These are phyloP conservation scores for Cystobasidium slooffiae DNA, from an alignment of 1,284 basidiomycete species.

Conservation along the genomic window DNA sequence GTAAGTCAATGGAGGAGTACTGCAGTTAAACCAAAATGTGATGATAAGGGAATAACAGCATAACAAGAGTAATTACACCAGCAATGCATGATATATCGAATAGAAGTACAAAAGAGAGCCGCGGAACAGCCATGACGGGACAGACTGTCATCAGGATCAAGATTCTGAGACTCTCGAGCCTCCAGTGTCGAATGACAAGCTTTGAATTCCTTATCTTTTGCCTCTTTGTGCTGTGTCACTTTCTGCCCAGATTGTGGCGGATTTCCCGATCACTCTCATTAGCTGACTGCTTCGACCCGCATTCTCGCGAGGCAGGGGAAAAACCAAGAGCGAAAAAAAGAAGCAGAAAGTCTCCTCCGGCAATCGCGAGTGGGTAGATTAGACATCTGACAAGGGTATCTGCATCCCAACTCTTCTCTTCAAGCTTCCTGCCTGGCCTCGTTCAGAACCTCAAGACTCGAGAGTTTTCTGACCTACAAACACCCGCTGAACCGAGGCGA, in stretches of 20 bases:
- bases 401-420: too few species aligned
- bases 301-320: not conserved
- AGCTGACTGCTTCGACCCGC: not conserved
- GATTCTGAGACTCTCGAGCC: not conserved
- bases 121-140: not conserved
- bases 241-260: constrained; percentile 9
- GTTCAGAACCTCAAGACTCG: too few species aligned
- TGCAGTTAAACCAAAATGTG: not conserved
- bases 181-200: not conserved
- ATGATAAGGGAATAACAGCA: constrained; percentile 4
- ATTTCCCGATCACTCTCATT: not conserved
- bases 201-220: constrained; percentile 13
- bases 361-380: too few species aligned
- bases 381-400: too few species aligned
- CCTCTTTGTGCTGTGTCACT: constrained; percentile 13
- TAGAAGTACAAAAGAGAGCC: too few species aligned
- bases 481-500: too few species aligned
- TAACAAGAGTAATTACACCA: too few species aligned
- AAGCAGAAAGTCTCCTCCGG: not conserved
- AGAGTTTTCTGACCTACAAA: too few species aligned
- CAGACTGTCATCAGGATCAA: constrained; percentile 1
- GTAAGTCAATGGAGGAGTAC: too few species aligned
- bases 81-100: not conserved
- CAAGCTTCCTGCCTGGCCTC: too few species aligned
- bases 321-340: not conserved